These are phyloP conservation scores for Fragilaria crotonensis DNA, from an alignment of 108 stramenopile species.

Conservation along the genomic window DNA sequence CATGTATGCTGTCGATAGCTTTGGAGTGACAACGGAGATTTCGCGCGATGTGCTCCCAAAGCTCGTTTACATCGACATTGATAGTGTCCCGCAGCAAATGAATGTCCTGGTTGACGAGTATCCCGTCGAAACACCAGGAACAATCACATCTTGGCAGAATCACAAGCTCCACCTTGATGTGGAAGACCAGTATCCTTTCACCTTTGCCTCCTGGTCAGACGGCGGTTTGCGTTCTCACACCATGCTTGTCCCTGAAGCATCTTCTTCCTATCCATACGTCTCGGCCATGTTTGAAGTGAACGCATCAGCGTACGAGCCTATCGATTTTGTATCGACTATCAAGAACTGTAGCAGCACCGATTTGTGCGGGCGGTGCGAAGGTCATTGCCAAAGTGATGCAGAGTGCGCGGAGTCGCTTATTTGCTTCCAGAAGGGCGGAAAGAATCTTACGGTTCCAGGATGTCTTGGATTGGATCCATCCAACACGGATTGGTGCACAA, in stretches of 20 bases:
- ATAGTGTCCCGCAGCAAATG: slow-evolving; percentile 9
- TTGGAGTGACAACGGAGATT: slow-evolving; percentile 16
- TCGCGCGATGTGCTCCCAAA: slow-evolving; percentile 6
- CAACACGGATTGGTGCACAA: no score
- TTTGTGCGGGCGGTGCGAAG: no score
- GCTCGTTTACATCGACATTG: slow-evolving; percentile 10
- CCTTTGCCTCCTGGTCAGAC: slow-evolving; percentile 15
- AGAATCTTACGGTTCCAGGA: no score
- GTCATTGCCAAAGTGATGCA: no score
- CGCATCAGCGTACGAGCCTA: no score
- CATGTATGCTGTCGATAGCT: slow-evolving; percentile 14
- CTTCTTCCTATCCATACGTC: no score
- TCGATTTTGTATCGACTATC: no score
- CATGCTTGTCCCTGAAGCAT: not conserved
- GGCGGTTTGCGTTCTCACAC: slow-evolving; percentile 1
- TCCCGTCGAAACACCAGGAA: slow-evolving; percentile 12
- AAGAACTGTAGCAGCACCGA: no score
- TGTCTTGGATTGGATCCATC: no score
- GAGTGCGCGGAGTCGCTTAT: no score
- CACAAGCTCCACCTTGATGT: slow-evolving; percentile 14
- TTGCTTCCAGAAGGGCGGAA: no score
- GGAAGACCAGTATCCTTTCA: slow-evolving; percentile 7
- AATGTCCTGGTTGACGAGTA: slow-evolving; percentile 11
- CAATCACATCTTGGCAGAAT: slow-evolving; percentile 16
- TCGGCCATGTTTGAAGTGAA: no score